Percentiles rank a stretch among this genome's conserved stretches.
Conservation (phyloP, 1,284 basidiomycete genomes). For the Austroboletus novae-zelandiae region DNA sequence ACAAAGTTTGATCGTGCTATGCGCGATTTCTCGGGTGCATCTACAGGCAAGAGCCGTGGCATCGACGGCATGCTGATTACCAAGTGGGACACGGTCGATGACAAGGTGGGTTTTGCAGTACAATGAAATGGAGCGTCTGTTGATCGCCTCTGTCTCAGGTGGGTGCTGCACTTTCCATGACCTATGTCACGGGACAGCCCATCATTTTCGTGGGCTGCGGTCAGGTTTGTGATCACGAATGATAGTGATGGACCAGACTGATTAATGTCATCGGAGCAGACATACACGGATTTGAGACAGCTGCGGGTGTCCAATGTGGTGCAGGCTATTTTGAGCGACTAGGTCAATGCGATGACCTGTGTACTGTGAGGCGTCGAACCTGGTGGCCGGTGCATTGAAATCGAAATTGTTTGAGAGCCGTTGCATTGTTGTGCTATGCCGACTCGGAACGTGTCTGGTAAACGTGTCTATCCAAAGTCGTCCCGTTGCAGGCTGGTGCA, state of each 20-base stretch:
- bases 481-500: no score
- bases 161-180: conserved; percentile 95
- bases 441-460: background rate
- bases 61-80: conserved; percentile 97
- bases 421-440: background rate
- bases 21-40: conserved; percentile 80
- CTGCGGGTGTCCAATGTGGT: conserved; percentile 91
- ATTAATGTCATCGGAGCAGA: conserved; percentile 44
- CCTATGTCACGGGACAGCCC: conserved; percentile 94
- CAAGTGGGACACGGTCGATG: conserved; percentile 97
- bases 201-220: conserved; percentile 97
- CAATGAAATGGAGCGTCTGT: background rate
- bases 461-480: no score
- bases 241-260: conserved; percentile 10
- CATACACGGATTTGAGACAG: conserved; percentile 91
- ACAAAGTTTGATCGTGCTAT: conserved; percentile 92
- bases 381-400: background rate
- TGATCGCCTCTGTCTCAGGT: conserved; percentile 51
- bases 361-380: background rate
- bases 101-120: conserved; percentile 56
- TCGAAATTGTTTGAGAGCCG: background rate
- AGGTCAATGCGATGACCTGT: conserved; percentile 11
- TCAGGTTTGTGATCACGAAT: conserved; percentile 56
- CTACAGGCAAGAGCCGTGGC: conserved; percentile 71
- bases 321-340: conserved; percentile 82